A percentile compares a stretch with the other conserved stretches of the same genome.
phyloP scores from a whole-genome alignment of 805 yeast genomes.

The Saccharomycopsis fermentans region DNA sequence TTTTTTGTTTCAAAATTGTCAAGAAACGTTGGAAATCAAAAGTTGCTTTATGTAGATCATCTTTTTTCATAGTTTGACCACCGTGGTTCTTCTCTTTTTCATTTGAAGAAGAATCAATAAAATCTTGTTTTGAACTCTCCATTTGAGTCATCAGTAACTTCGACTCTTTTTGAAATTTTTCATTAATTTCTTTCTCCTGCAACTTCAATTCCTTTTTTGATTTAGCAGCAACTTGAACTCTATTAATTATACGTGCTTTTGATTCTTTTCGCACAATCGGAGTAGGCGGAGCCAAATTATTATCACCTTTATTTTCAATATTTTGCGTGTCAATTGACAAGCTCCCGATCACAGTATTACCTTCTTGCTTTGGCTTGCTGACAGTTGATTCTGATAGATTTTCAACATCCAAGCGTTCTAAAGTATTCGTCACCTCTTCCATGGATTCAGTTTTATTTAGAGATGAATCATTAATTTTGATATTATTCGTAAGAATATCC shows the following conservation, averaged over 20 bases:
- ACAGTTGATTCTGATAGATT: neutral
- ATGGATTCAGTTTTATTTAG: neutral
- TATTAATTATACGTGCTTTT: conserved; percentile 15
- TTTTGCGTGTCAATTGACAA: neutral
- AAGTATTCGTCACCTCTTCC: neutral
- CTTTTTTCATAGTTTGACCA: neutral
- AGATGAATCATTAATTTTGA: neutral
- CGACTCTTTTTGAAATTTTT: conserved; percentile 4
- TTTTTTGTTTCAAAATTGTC: conserved; percentile 54
- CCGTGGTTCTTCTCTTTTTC: neutral
- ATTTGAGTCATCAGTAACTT: neutral
- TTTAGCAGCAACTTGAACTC: conserved; percentile 14
- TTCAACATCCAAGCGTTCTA: neutral
- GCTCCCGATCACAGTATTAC: neutral
- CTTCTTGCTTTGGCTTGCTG: neutral
- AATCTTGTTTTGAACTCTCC: neutral
- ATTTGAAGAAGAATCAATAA: neutral
- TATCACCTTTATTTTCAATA: neutral
- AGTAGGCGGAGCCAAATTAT: neutral
- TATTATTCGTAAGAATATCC: neutral
- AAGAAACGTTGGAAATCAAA: conserved; percentile 84
- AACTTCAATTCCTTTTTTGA: conserved; percentile 11
- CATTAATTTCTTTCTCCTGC: conserved; percentile 15
- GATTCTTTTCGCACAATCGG: conserved; percentile 8
- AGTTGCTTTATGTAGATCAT: conserved; percentile 21